A percentile compares a stretch with the other conserved stretches of the same genome.
Conservation (phyloP, 331 rosid genomes). For the Dryas integrifolia region DNA sequence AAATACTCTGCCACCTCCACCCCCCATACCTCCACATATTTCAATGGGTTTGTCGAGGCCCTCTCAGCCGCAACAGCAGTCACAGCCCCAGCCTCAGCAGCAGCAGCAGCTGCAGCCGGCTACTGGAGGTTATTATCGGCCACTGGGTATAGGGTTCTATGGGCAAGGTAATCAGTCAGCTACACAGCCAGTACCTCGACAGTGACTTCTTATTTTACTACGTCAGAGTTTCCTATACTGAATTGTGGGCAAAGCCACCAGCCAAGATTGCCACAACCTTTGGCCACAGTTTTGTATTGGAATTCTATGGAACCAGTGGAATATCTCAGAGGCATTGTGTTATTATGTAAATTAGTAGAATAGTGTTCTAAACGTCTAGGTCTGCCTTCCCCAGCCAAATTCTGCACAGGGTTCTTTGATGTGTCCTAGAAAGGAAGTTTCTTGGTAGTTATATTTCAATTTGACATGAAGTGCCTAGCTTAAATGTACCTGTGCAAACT, state of each 20-base stretch:
- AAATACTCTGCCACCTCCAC: constrained; percentile 75
- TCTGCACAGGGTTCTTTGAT: constrained; percentile 3
- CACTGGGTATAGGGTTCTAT: constrained; percentile 70
- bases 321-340: constrained; percentile 40
- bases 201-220: constrained; percentile 33
- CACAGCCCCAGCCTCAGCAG: constrained; percentile 45
- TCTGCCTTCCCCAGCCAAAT: not conserved
- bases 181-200: constrained; percentile 71
- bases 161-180: constrained; percentile 67
- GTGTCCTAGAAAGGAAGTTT: not conserved
- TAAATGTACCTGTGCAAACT: constrained; percentile 7
- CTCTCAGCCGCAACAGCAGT: constrained; percentile 44
- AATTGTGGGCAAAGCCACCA: not conserved
- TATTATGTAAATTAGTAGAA: constrained; percentile 52
- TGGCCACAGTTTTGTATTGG: constrained; percentile 25
- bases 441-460: constrained; percentile 9
- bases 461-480: constrained; percentile 10
- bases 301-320: constrained; percentile 26
- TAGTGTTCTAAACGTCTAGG: constrained; percentile 17
- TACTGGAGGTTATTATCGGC: constrained; percentile 67
- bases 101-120: constrained; percentile 55
- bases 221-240: constrained; percentile 6
- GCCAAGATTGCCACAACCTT: constrained; percentile 7
- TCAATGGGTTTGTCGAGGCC: constrained; percentile 65
- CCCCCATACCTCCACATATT: constrained; percentile 75